Evolutionary conservation across 768 basidiomycete species (phyloP), one percentile per base, ranked within the genome.

Genomic region (Boletales sp.): DNA sequence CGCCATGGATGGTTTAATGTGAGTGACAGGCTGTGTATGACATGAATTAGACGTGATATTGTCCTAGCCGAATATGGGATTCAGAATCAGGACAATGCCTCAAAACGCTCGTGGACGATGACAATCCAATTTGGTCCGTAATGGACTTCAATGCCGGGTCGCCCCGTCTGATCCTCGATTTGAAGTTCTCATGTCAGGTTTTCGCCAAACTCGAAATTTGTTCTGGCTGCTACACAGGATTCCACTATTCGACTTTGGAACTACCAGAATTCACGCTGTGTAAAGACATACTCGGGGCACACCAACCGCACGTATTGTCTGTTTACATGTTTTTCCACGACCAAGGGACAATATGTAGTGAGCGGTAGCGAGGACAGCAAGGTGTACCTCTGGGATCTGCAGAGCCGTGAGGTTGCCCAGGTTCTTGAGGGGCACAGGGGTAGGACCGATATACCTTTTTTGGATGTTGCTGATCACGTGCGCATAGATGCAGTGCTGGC

Each of bases 1-100:
- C 58, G 90, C 93, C 11, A 95, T 94, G 87, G 97, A 99, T 67
- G 97, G 95, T 6, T 70, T 98, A 38, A 95, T 98, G 97, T 97
- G 56, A 69, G 86, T 71, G 8, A 5, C 19, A 10, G 14, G 3
- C 34, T 48, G 38, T 30, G 40, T 31, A 36, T 52, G 37, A 45
- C 19, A 47, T 2, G 24, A 27, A 7, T 27, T 27, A 7, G 24
- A 18, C 36, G 2, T 59, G 38, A 55, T 47, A 14, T 21, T 13
- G n/a, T 9, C 31, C 24, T 47, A 99, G 95, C 64, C 94, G 97
- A 50, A 83, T 98, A 51, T 99, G 97, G 97, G 95, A 99, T 63
- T 86, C 91, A 0, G 85, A 94, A 48, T 95, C 94, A 4, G 97
- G 95, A 2, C 97, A 99, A 69, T 99, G 97, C 69, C 75, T 99